These are phyloP conservation scores for Vanilla planifolia DNA, from an alignment of 106 monocot genomes.

Conservation along the genomic window DNA sequence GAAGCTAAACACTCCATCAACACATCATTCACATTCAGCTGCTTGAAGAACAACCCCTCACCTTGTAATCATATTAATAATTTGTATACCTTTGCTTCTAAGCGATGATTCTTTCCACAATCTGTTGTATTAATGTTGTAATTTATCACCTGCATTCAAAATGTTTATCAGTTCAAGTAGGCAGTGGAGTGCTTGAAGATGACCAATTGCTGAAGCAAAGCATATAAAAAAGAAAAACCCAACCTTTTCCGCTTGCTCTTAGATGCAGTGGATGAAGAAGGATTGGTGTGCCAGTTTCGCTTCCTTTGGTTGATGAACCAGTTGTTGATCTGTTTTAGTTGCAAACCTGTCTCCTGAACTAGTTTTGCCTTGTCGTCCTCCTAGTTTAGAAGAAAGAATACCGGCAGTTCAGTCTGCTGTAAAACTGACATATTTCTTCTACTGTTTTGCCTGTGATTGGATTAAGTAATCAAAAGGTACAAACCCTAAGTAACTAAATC, in stretches of 20 bases:
- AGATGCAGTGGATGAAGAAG: slow-evolving; percentile 53
- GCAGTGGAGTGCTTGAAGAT: background rate
- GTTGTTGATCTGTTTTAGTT: slow-evolving; percentile 96
- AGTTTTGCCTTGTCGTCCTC: slow-evolving; percentile 92
- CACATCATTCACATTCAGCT: no score
- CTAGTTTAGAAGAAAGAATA: slow-evolving; percentile 23
- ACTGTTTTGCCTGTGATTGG: no score
- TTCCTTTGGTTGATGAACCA: slow-evolving; percentile 99
- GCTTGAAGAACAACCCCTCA: no score
- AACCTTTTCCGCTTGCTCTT: slow-evolving; percentile 92
- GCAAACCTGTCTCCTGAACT: slow-evolving; percentile 91
- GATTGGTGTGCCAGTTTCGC: slow-evolving; percentile 96
- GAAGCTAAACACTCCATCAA: no score
- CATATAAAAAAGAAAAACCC: background rate
- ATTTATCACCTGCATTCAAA: slow-evolving; percentile 5
- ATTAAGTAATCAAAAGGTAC: no score
- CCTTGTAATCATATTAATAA: background rate
- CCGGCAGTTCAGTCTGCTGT: no score
- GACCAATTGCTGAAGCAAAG: no score
- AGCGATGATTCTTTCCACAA: background rate
- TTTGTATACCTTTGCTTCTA: background rate
- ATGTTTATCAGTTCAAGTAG: background rate
- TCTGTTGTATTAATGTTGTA: background rate
- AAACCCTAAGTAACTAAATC: no score
- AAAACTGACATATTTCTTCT: no score